Percentiles rank a stretch among this genome's conserved stretches.
These are phyloP conservation scores for Podila horticola DNA, from an alignment of 192 early-diverging fungal species.

Conservation along the genomic window DNA sequence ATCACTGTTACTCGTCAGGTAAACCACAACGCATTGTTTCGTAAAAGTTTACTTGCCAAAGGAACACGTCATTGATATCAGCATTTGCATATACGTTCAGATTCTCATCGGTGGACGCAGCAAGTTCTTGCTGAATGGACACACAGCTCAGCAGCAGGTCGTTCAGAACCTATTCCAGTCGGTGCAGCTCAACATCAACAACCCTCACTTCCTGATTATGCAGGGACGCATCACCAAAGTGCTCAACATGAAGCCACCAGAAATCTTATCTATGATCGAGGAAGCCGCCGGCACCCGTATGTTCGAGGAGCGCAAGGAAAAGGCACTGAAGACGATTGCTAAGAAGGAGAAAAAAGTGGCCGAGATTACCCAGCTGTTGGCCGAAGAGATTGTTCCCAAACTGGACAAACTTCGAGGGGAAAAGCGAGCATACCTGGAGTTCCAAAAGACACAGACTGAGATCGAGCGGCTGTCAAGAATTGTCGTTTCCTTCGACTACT, in stretches of 20 bases:
- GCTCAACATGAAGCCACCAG: conserved; percentile 98
- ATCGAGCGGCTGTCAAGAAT: conserved; percentile 85
- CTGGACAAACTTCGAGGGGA: conserved; percentile 89
- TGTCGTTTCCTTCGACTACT: conserved; percentile 87
- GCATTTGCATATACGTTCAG: conserved; percentile 31
- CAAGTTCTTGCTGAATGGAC: conserved; percentile 98
- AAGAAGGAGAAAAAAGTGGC: conserved; percentile 97
- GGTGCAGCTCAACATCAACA: conserved; percentile 98
- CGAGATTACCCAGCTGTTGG: conserved; percentile 88
- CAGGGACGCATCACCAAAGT: conserved; percentile 99
- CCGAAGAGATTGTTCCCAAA: conserved; percentile 93
- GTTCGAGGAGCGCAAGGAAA: conserved; percentile 98
- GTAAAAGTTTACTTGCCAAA: not conserved
- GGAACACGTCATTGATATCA: not conserved
- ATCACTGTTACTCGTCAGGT: conserved; percentile 98
- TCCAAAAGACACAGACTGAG: conserved; percentile 91
- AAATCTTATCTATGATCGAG: conserved; percentile 98
- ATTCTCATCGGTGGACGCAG: conserved; percentile 90
- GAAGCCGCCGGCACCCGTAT: conserved; percentile 99
- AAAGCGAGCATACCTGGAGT: conserved; percentile 91
- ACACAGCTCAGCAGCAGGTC: conserved; percentile 86
- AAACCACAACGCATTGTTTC: conserved; percentile 2
- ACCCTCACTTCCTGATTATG: conserved; percentile 99
- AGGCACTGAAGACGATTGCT: conserved; percentile 90
- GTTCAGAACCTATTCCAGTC: conserved; percentile 96